A percentile compares a stretch with the other conserved stretches of the same genome.
Conservation (phyloP, 176 grass and related monocot genomes). For the Avena eriantha region DNA sequence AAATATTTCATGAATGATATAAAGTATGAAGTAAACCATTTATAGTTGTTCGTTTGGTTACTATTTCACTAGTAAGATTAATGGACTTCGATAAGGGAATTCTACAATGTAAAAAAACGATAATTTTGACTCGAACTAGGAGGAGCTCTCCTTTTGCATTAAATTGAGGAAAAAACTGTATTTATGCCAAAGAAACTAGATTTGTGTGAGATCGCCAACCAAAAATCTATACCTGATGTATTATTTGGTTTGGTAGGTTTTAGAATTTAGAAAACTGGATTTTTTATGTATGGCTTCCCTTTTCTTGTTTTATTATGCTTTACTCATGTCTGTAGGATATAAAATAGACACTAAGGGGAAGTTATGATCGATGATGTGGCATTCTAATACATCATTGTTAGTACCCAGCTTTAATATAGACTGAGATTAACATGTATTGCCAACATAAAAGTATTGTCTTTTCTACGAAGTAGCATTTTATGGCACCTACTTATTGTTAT, state of each 20-base stretch:
- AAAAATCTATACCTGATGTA: neutral
- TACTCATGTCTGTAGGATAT: neutral
- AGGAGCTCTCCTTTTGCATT: no score
- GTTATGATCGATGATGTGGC: neutral
- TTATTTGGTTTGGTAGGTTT: constrained; percentile 6
- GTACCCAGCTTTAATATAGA: neutral
- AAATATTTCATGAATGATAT: no score
- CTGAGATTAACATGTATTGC: constrained; percentile 12
- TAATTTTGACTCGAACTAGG: no score
- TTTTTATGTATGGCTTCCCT: neutral
- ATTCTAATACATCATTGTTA: constrained; percentile 1
- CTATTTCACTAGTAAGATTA: no score
- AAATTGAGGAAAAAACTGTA: no score
- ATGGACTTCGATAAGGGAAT: no score
- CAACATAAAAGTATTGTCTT: constrained; percentile 24
- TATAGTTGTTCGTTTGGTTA: no score
- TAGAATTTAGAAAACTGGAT: neutral
- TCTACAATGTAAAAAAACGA: no score
- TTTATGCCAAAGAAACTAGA: no score
- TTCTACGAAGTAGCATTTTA: constrained; percentile 17
- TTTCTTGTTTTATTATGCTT: neutral
- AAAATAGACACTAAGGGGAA: neutral
- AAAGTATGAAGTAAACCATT: no score
- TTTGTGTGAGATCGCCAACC: neutral
- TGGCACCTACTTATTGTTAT: constrained; percentile 41